phyloP scores from a whole-genome alignment of 495 filamentous ascomycete genomes.

The Hypomontagnella monticulosa region DNA sequence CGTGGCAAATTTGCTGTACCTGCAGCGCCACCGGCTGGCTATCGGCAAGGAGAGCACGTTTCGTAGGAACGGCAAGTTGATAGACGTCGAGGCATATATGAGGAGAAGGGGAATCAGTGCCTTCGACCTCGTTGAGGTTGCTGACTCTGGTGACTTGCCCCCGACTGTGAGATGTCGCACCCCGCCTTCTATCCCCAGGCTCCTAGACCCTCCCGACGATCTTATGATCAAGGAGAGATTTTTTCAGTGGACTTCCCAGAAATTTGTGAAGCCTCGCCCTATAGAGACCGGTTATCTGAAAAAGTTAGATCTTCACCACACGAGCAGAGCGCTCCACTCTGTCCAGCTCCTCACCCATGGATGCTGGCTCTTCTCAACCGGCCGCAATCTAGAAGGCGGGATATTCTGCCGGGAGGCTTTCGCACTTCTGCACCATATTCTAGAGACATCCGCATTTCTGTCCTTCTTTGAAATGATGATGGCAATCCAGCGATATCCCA shows the following conservation, averaged over 20 bases:
- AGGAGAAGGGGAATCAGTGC: slow-evolving; percentile 48
- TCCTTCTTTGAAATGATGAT: slow-evolving; percentile 45
- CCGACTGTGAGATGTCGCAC: slow-evolving; percentile 50
- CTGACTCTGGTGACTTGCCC: slow-evolving; percentile 45
- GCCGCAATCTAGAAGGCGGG: slow-evolving; percentile 40
- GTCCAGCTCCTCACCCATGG: slow-evolving; percentile 42
- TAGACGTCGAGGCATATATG: slow-evolving; percentile 50
- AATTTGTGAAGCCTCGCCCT: slow-evolving; percentile 40
- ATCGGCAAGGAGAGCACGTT: slow-evolving; percentile 51
- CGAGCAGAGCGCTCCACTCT: slow-evolving; percentile 41
- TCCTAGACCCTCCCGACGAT: slow-evolving; percentile 41
- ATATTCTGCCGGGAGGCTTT: slow-evolving; percentile 39
- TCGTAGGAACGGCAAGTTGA: slow-evolving; percentile 47
- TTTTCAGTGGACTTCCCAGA: slow-evolving; percentile 43
- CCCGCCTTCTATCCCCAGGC: slow-evolving; percentile 40
- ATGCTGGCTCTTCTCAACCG: slow-evolving; percentile 46
- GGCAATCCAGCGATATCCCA: slow-evolving; percentile 42
- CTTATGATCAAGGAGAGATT: slow-evolving; percentile 42
- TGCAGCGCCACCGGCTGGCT: slow-evolving; percentile 48
- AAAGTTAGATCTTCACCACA: slow-evolving; percentile 40
- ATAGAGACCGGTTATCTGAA: slow-evolving; percentile 39
- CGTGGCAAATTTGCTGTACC: slow-evolving; percentile 47
- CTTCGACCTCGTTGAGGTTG: slow-evolving; percentile 48
- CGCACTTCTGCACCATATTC: slow-evolving; percentile 35
- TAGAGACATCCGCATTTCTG: slow-evolving; percentile 43